Percentiles rank a stretch among this genome's conserved stretches.
These are phyloP conservation scores for Chlamydomonas urium DNA, from an alignment of 139 green algal genomes.

Conservation along the genomic window DNA sequence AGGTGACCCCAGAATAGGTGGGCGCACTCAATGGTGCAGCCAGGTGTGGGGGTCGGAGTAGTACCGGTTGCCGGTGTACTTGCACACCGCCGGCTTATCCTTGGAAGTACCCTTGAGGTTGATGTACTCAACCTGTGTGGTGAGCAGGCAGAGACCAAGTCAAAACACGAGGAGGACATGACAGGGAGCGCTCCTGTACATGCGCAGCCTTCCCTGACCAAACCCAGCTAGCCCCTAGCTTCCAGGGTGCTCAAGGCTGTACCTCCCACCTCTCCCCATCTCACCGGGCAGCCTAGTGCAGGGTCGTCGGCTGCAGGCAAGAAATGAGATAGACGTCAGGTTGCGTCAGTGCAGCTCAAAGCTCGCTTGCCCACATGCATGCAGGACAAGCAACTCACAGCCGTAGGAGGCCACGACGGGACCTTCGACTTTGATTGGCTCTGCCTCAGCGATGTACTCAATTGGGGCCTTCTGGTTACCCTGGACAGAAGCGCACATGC, in stretches of 20 bases:
- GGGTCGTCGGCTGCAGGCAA: constrained; percentile 65
- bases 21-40: constrained; percentile 15
- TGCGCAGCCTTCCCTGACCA: too few relatives aligned
- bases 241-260: too few relatives aligned
- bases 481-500: too few relatives aligned
- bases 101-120: constrained; percentile 73
- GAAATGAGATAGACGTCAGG: neutral
- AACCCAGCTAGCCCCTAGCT: too few relatives aligned
- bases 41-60: constrained; percentile 26
- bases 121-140: constrained; percentile 83
- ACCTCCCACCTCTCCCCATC: too few relatives aligned
- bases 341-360: neutral
- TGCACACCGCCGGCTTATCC: constrained; percentile 89
- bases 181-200: too few relatives aligned
- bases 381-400: constrained; percentile 39
- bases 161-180: too few relatives aligned
- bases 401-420: constrained; percentile 73
- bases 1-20: too few relatives aligned
- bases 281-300: constrained; percentile 73
- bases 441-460: constrained; percentile 64
- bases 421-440: constrained; percentile 77
- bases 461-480: constrained; percentile 68
- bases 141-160: too few relatives aligned
- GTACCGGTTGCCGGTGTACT: constrained; percentile 84
- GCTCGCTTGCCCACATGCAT: too few relatives aligned